phyloP scores from a whole-genome alignment of 2,329 filamentous ascomycete genomes.

The Chalara sp. region DNA sequence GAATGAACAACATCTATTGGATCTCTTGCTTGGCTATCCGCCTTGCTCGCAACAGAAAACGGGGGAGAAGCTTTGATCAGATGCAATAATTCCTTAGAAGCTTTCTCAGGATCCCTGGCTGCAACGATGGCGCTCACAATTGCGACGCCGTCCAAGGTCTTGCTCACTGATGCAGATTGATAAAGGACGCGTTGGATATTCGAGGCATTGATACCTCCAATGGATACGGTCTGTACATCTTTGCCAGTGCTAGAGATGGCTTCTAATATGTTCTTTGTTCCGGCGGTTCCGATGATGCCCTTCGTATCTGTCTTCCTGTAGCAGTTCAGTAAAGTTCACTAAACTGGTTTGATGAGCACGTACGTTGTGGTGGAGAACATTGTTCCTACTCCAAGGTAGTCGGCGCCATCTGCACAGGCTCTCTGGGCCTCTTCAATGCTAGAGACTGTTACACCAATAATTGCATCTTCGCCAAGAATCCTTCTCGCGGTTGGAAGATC shows the following conservation, averaged over 20 bases:
- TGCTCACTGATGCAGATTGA: conserved; percentile 50
- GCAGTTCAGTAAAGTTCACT: neutral
- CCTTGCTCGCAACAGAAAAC: conserved; percentile 15
- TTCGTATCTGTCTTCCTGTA: conserved; percentile 80
- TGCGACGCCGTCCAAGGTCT: conserved; percentile 71
- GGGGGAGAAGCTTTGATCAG: conserved; percentile 38
- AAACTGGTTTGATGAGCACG: conserved; percentile 7
- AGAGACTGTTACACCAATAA: conserved; percentile 85
- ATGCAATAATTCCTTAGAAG: conserved; percentile 50
- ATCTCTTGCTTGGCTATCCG: conserved; percentile 10
- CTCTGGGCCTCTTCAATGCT: conserved; percentile 63
- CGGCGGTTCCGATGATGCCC: conserved; percentile 67
- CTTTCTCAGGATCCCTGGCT: conserved; percentile 57
- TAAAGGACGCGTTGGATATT: conserved; percentile 71
- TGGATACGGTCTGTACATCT: conserved; percentile 64
- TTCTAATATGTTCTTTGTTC: conserved; percentile 59
- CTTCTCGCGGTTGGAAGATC: conserved; percentile 59
- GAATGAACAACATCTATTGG: conserved; percentile 17
- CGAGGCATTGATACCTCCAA: conserved; percentile 75
- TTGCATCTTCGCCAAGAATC: conserved; percentile 67
- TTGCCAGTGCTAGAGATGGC: conserved; percentile 39
- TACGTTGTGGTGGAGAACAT: conserved; percentile 80
- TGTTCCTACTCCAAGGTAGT: conserved; percentile 88
- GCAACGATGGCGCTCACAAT: conserved; percentile 86
- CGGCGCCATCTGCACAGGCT: conserved; percentile 70